phyloP scores from a whole-genome alignment of 2,329 filamentous ascomycete genomes.

The Colletotrichum sp. region DNA sequence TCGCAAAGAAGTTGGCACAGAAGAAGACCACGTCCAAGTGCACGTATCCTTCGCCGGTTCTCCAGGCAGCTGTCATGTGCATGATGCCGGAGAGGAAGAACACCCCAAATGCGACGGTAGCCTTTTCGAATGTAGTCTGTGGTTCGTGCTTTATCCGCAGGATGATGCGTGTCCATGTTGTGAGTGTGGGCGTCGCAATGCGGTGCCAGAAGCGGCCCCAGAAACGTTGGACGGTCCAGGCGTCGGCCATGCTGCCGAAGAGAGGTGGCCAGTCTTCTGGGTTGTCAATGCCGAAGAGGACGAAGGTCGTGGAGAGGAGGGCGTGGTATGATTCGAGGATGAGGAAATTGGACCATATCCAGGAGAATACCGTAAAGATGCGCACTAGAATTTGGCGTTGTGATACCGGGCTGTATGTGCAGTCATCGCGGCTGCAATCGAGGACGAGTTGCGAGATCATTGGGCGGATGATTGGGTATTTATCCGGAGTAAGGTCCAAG shows the following conservation, averaged over 20 bases:
- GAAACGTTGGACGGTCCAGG: background rate
- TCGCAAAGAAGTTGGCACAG: background rate
- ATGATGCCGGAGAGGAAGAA: slow-evolving; percentile 43
- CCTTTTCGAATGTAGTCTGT: background rate
- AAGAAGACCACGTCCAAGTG: background rate
- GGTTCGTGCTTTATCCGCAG: background rate
- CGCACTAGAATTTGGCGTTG: background rate
- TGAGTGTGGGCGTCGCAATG: background rate
- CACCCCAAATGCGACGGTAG: background rate
- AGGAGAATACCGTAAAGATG: background rate
- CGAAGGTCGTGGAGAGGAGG: background rate
- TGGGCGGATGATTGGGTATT: background rate
- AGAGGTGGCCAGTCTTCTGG: background rate
- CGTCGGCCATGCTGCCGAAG: background rate
- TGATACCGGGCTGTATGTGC: background rate
- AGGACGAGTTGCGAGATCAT: background rate
- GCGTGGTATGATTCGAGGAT: background rate
- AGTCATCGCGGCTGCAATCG: background rate
- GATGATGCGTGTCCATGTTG: background rate
- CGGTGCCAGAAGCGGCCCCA: background rate
- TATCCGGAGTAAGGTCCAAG: background rate
- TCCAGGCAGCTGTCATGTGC: slow-evolving; percentile 39
- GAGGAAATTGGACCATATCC: background rate
- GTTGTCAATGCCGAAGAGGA: background rate
- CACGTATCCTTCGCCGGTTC: background rate